Conservation (phyloP, 2,329 filamentous ascomycete genomes). For the Diplocarpon rosae region DNA sequence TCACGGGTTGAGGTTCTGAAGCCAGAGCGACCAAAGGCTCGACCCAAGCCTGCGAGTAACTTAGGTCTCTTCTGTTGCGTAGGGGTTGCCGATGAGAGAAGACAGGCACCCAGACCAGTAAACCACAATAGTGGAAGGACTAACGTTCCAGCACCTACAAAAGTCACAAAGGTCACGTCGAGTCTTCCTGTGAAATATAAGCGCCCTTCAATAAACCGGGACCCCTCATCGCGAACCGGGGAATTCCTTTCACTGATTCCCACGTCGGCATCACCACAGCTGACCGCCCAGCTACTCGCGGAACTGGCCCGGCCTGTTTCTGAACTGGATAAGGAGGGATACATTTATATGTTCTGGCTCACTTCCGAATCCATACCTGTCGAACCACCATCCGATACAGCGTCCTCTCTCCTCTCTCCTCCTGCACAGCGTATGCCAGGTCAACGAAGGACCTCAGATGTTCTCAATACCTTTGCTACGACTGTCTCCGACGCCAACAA, state of each 20-base stretch:
- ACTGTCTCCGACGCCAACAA: constrained; percentile 23
- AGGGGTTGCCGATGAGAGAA: constrained; percentile 18
- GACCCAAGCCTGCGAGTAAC: constrained; percentile 15
- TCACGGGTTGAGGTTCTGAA: constrained; percentile 1
- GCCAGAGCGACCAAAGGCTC: constrained; percentile 7
- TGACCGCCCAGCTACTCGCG: constrained; percentile 57
- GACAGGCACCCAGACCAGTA: constrained; percentile 18
- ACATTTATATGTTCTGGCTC: constrained; percentile 99
- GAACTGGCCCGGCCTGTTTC: constrained; percentile 72
- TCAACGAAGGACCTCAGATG: constrained; percentile 41
- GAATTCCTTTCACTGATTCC: constrained; percentile 61
- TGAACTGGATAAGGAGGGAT: constrained; percentile 66
- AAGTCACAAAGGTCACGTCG: constrained; percentile 6
- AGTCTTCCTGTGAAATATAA: constrained; percentile 11
- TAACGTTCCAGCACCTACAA: constrained; percentile 8
- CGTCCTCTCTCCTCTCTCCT: constrained; percentile 46
- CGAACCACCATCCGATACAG: constrained; percentile 45
- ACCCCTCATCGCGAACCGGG: constrained; percentile 27
- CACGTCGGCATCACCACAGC: constrained; percentile 50
- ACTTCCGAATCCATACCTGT: constrained; percentile 53
- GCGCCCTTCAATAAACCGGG: constrained; percentile 20
- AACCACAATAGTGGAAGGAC: constrained; percentile 9
- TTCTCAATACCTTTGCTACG: constrained; percentile 39
- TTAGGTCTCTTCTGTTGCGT: constrained; percentile 24
- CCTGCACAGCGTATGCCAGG: constrained; percentile 29